These are phyloP conservation scores for Cryphonectria japonica DNA, from an alignment of 2,329 filamentous ascomycete genomes.

Conservation along the genomic window DNA sequence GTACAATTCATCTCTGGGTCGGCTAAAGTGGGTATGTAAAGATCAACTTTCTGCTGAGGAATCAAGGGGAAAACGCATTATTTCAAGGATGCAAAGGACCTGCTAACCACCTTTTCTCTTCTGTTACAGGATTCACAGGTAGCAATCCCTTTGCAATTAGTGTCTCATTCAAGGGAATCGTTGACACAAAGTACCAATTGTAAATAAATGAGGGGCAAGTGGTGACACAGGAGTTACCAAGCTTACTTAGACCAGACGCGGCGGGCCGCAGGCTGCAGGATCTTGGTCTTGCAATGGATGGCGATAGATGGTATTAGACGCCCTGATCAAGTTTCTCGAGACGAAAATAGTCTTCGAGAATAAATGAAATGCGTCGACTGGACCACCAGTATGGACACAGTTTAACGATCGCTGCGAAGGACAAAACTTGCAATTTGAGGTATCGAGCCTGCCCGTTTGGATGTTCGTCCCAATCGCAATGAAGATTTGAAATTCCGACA, in stretches of 20 bases:
- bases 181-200: no score
- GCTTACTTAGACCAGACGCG: no score
- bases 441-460: not conserved
- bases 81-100: not conserved
- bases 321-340: no score
- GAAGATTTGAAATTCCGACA: not conserved
- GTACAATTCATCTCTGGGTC: not conserved
- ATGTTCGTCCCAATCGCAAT: not conserved
- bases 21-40: not conserved
- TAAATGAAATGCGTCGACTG: no score
- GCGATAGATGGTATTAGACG: no score
- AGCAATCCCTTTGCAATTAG: not conserved
- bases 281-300: no score
- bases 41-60: not conserved
- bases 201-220: no score
- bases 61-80: not conserved
- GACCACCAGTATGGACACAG: not conserved
- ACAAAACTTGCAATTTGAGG: not conserved
- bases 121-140: not conserved
- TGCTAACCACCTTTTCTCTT: not conserved
- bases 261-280: no score
- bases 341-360: no score
- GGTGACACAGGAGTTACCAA: no score
- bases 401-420: slow-evolving; percentile 16
- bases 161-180: no score